Percentiles rank a stretch among this genome's conserved stretches.
phyloP scores from a whole-genome alignment of 73 alveolate genomes.

The Tetrahymena borealis region DNA sequence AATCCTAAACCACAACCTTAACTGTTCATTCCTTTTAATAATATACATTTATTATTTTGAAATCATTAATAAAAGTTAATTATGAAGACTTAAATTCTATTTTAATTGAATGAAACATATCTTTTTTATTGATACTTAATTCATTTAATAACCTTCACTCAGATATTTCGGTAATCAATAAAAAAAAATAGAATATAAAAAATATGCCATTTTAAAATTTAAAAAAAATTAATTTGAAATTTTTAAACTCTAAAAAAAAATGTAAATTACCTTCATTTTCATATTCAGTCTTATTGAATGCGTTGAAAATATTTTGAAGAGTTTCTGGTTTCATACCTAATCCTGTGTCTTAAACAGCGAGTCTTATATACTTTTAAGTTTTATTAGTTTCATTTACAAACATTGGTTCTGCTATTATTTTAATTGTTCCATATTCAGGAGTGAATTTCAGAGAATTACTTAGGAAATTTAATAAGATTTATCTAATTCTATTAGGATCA shows the following conservation, averaged over 20 bases:
- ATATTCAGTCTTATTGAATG: not conserved
- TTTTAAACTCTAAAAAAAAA: too few species aligned
- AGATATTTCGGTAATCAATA: too few species aligned
- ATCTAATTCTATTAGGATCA: slow-evolving; percentile 23
- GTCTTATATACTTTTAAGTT: slow-evolving; percentile 2
- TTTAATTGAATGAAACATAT: too few species aligned
- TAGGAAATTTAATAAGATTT: slow-evolving; percentile 16
- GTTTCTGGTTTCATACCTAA: slow-evolving; percentile 16
- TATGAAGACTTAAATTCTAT: too few species aligned
- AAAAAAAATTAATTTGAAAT: too few species aligned
- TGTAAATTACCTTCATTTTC: not conserved
- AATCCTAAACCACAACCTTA: not conserved
- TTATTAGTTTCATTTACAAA: not conserved
- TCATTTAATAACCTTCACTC: too few species aligned
- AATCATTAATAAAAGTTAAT: not conserved
- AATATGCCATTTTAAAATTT: too few species aligned
- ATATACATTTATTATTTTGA: not conserved
- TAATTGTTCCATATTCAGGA: slow-evolving; percentile 14
- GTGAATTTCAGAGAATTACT: slow-evolving; percentile 41
- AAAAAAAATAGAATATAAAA: too few species aligned
- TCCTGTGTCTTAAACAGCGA: slow-evolving; percentile 28
- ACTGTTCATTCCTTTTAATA: not conserved
- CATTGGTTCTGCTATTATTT: slow-evolving; percentile 7
- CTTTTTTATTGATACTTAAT: too few species aligned
- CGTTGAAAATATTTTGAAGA: not conserved